Conservation (phyloP, 331 rosid species). For the Prunus yedoensis region DNA sequence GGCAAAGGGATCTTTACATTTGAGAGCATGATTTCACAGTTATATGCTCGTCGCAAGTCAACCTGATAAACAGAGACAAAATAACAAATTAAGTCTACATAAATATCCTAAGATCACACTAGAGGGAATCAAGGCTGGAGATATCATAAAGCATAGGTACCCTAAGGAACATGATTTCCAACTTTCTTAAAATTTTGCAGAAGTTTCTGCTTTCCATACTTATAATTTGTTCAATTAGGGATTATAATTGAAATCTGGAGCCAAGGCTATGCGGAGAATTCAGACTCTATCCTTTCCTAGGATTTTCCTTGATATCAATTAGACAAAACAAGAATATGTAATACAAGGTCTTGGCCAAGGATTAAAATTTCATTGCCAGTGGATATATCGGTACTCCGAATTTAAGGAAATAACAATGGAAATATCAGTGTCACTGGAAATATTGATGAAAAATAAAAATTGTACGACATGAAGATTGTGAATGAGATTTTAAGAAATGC, state of each 20-base stretch:
- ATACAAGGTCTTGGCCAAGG: background rate
- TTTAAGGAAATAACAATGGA: too few relatives aligned
- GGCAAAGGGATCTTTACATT: conserved; percentile 94
- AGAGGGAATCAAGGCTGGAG: background rate
- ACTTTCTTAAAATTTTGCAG: background rate
- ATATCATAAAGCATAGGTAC: background rate
- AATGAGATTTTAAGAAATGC: too few relatives aligned
- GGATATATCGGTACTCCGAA: too few relatives aligned
- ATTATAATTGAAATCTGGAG: background rate
- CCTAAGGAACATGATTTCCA: background rate
- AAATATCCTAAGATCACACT: conserved; percentile 17
- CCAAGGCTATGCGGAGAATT: background rate
- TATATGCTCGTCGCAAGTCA: conserved; percentile 96
- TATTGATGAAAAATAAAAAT: too few relatives aligned
- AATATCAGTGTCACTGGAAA: too few relatives aligned
- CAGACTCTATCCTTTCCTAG: background rate
- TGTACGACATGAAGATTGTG: too few relatives aligned
- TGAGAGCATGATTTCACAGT: conserved; percentile 97
- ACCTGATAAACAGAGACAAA: conserved; percentile 48
- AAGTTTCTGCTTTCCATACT: background rate
- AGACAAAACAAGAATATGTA: background rate
- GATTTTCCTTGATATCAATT: background rate
- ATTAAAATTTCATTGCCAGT: too few relatives aligned
- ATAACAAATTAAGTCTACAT: conserved; percentile 5
- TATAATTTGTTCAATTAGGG: background rate